Conservation (phyloP, 805 yeast genomes). For the Lipomyces lipofer region DNA sequence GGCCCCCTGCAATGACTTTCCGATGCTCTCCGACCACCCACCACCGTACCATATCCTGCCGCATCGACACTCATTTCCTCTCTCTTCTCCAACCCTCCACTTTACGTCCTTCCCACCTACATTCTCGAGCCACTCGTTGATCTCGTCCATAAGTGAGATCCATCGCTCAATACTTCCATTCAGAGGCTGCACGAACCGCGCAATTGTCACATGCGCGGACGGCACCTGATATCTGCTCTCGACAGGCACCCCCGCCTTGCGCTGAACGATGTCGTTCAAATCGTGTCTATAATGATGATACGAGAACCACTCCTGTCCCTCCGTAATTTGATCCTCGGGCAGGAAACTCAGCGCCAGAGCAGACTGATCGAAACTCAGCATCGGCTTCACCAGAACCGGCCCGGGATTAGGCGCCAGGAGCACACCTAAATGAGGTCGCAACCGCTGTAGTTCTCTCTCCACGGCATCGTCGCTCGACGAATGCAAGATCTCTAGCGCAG, state of each 20-base stretch:
- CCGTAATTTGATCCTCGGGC: slow-evolving; percentile 12
- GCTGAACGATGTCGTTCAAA: slow-evolving; percentile 13
- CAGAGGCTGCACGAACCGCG: slow-evolving; percentile 27
- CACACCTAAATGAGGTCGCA: slow-evolving; percentile 11
- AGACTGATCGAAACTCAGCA: slow-evolving; percentile 22
- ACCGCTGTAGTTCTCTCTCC: not conserved
- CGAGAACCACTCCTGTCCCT: slow-evolving; percentile 18
- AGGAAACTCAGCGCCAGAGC: slow-evolving; percentile 29
- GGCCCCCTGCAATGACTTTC: not conserved
- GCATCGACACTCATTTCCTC: slow-evolving; percentile 24
- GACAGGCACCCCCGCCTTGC: slow-evolving; percentile 17
- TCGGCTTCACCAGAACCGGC: slow-evolving; percentile 25
- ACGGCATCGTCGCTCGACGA: slow-evolving; percentile 18
- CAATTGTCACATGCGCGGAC: slow-evolving; percentile 33
- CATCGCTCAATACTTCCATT: slow-evolving; percentile 14
- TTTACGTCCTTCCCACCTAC: slow-evolving; percentile 1
- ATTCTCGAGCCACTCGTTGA: slow-evolving; percentile 20
- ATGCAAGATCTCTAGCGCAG: slow-evolving; percentile 29
- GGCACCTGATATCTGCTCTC: slow-evolving; percentile 32
- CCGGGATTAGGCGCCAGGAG: slow-evolving; percentile 25
- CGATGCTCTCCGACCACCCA: slow-evolving; percentile 20
- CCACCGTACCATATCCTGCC: slow-evolving; percentile 35
- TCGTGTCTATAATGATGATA: slow-evolving; percentile 30
- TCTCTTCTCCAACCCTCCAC: slow-evolving; percentile 29
- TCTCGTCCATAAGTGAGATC: slow-evolving; percentile 21